phyloP scores from a whole-genome alignment of 2,329 filamentous ascomycete genomes.

The Albifimbria verrucaria region DNA sequence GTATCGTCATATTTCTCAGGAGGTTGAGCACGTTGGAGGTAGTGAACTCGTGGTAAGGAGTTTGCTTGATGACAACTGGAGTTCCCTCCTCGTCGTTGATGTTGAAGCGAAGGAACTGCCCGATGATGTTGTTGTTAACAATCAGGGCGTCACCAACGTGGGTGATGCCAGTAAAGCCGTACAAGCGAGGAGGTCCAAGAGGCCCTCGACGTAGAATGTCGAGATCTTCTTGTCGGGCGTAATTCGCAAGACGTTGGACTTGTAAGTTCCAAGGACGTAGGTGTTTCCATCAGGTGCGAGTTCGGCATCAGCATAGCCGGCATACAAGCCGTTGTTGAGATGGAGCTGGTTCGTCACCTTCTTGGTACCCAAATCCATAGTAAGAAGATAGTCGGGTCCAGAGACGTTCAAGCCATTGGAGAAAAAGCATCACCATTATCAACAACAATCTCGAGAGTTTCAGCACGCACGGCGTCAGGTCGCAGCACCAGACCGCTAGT shows the following conservation, averaged over 20 bases:
- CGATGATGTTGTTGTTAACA: slow-evolving; percentile 5
- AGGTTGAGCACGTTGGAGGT: slow-evolving; percentile 7
- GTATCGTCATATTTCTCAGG: slow-evolving; percentile 6
- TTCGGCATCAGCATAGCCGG: slow-evolving; percentile 8
- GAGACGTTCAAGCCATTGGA: slow-evolving; percentile 5
- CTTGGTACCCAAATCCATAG: slow-evolving; percentile 4
- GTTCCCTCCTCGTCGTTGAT: slow-evolving; percentile 3
- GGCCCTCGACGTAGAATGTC: slow-evolving; percentile 6
- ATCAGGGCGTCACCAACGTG: slow-evolving; percentile 5
- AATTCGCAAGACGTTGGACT: slow-evolving; percentile 5
- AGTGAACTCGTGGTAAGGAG: slow-evolving; percentile 4
- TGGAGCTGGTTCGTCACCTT: slow-evolving; percentile 3
- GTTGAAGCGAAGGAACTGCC: slow-evolving; percentile 6
- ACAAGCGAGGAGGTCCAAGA: slow-evolving; percentile 2
- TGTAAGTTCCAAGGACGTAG: slow-evolving; percentile 6
- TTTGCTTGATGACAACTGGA: slow-evolving; percentile 4
- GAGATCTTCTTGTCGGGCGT: slow-evolving; percentile 5
- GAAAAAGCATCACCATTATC: slow-evolving; percentile 9
- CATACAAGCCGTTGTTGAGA: slow-evolving; percentile 9
- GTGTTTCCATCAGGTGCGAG: slow-evolving; percentile 4
- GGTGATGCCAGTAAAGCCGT: slow-evolving; percentile 7
- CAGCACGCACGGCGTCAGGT: slow-evolving; percentile 1
- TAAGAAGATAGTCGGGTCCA: slow-evolving; percentile 7
- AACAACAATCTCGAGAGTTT: slow-evolving; percentile 6
- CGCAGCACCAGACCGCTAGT: slow-evolving; percentile 6